Conservation (phyloP, 352 stramenopile species). For the Achlya hypogyna region DNA sequence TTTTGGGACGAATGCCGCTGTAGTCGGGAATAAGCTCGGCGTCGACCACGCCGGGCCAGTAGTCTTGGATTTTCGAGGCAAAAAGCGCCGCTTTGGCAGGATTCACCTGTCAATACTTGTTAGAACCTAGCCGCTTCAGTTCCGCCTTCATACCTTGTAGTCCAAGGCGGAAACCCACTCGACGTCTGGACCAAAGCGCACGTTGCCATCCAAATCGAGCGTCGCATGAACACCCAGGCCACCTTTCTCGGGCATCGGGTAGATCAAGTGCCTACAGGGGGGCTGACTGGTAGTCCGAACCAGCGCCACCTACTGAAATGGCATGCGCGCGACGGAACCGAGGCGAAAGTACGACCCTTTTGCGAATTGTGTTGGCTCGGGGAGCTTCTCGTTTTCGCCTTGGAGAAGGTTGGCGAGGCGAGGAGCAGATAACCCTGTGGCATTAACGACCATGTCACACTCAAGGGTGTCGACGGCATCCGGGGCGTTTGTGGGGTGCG, state of each 20-base stretch:
- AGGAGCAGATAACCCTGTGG: conserved; percentile 77
- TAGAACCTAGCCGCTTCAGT: no score
- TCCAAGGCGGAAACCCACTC: conserved; percentile 89
- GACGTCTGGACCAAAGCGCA: conserved; percentile 95
- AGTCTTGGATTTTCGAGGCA: conserved; percentile 73
- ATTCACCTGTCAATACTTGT: conserved; percentile 29
- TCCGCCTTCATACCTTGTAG: conserved; percentile 60
- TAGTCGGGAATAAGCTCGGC: conserved; percentile 88
- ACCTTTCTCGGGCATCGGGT: conserved; percentile 91
- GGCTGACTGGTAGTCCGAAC: not conserved
- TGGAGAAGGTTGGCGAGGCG: conserved; percentile 29
- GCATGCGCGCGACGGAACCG: conserved; percentile 23
- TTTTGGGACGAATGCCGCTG: conserved; percentile 93
- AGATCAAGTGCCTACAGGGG: conserved; percentile 79
- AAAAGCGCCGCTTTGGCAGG: conserved; percentile 48
- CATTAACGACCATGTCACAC: conserved; percentile 91
- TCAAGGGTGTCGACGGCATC: conserved; percentile 45
- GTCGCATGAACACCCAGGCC: conserved; percentile 96
- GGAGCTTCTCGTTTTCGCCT: not conserved
- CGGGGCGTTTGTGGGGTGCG: not conserved
- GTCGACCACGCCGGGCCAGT: conserved; percentile 84
- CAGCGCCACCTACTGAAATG: conserved; percentile 39
- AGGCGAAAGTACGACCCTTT: conserved; percentile 96
- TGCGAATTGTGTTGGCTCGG: conserved; percentile 69
- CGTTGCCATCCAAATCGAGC: conserved; percentile 85